A percentile compares a stretch with the other conserved stretches of the same genome.
Evolutionary conservation across 495 filamentous ascomycete genomes (phyloP).

Genomic region (Penicillium turbatum): DNA sequence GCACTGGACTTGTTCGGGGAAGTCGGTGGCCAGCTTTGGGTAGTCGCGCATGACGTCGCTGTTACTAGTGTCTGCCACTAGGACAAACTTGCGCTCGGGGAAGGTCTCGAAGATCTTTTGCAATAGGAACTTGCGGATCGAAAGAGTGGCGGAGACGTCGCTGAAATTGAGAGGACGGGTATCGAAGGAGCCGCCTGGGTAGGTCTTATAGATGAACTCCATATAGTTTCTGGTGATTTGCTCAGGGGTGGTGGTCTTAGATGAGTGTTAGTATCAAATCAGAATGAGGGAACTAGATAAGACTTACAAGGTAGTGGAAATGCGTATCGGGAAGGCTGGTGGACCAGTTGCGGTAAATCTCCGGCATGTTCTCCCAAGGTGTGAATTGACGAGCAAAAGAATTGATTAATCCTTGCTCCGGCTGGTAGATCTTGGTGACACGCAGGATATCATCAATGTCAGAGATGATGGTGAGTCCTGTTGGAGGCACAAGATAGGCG

Average conservation of each 20-base stretch:
- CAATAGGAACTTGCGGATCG: slow-evolving; percentile 63
- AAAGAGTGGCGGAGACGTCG: slow-evolving; percentile 64
- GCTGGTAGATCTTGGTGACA: slow-evolving; percentile 77
- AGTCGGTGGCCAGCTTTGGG: slow-evolving; percentile 58
- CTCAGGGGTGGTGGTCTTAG: slow-evolving; percentile 68
- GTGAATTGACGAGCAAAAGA: slow-evolving; percentile 67
- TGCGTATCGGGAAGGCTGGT: slow-evolving; percentile 56
- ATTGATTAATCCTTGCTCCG: slow-evolving; percentile 68
- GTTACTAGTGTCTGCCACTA: slow-evolving; percentile 75
- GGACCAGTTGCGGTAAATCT: slow-evolving; percentile 66
- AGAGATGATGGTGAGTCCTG: slow-evolving; percentile 63
- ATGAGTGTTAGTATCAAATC: not conserved
- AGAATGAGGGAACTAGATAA: not conserved
- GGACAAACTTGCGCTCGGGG: slow-evolving; percentile 67
- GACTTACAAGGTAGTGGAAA: slow-evolving; percentile 65
- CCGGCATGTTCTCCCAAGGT: slow-evolving; percentile 76
- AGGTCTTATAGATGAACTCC: slow-evolving; percentile 72
- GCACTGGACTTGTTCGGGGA: slow-evolving; percentile 69
- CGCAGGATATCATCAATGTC: slow-evolving; percentile 80
- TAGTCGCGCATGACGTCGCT: slow-evolving; percentile 73
- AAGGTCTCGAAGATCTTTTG: slow-evolving; percentile 70
- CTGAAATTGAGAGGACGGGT: slow-evolving; percentile 76
- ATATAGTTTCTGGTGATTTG: slow-evolving; percentile 74
- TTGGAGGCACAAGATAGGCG: slow-evolving; percentile 65
- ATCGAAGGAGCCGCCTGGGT: slow-evolving; percentile 69